Conservation (phyloP, 2,329 filamentous ascomycete species). For the Penicillium fuscoglaucum region DNA sequence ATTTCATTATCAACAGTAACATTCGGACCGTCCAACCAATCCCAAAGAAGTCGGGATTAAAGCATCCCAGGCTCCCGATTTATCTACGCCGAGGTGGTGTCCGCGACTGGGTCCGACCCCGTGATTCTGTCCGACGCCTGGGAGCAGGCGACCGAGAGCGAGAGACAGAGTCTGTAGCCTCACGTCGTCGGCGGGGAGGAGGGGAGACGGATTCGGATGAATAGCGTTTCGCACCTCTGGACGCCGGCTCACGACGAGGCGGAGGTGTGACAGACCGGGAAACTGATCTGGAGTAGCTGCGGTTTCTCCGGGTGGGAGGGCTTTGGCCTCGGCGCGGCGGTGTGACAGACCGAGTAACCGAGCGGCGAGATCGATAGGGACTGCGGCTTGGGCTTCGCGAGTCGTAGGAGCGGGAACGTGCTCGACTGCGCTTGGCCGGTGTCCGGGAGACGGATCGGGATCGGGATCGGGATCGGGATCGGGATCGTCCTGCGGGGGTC, state of each 20-base stretch:
- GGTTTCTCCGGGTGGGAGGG: conserved; percentile 21
- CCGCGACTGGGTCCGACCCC: conserved; percentile 27
- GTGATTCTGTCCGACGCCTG: conserved; percentile 21
- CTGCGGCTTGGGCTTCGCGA: conserved; percentile 29
- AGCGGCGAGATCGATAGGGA: conserved; percentile 28
- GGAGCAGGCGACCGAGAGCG: conserved; percentile 27
- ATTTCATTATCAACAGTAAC: conserved; percentile 9
- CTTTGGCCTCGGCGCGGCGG: conserved; percentile 25
- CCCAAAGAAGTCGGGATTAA: neutral
- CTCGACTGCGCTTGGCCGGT: conserved; percentile 28
- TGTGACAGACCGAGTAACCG: conserved; percentile 33
- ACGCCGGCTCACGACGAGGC: conserved; percentile 20
- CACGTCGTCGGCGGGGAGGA: conserved; percentile 29
- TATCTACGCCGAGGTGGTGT: conserved; percentile 25
- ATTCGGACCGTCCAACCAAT: neutral
- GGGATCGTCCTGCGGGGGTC: conserved; percentile 23
- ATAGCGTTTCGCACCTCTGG: conserved; percentile 21
- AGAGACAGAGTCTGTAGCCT: conserved; percentile 23
- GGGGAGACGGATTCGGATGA: conserved; percentile 31
- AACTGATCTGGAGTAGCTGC: conserved; percentile 35
- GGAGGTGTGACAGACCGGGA: conserved; percentile 31
- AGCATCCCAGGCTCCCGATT: neutral
- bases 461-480: conserved; percentile 8
- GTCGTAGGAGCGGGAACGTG: conserved; percentile 23
- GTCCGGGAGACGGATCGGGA: conserved; percentile 31